Base-by-base conservation (phyloP, 805 yeast genomes). In the Metschnikowia picachoensis region DNA sequence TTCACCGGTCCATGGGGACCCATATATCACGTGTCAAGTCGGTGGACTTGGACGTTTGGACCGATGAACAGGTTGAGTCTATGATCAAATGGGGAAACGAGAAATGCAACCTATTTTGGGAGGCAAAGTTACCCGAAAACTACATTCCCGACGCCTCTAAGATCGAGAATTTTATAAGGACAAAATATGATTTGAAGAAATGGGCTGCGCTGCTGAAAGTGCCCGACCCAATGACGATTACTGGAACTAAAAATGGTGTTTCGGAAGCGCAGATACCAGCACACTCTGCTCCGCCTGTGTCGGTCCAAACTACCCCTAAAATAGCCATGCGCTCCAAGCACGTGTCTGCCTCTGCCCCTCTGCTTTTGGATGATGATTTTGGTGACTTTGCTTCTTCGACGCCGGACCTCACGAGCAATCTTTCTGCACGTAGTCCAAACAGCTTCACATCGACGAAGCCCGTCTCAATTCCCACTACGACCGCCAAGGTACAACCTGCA, bases 11-110 rank as follows among this genome's bases (percentile, higher is more conserved):
- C 42, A 82, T 92, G 84, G 98, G 99, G 1, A 91, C 97, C 0
- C 99, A 92, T 67, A 89, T 92, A 39, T 84, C 95, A 28, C 78
- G 88, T 60, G 98, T 94, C 41, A 88, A 94, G 61, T 85, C 95
- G 6, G 95, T 92, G 33, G 98, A 94, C 68, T 74, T 92, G 59
- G 98, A 92, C 62, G 85, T 95, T 1, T 92, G 99, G 99, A 87
- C 94, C 6, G 96, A 90, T 57, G 96, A 87, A 59, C 97, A 94
- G 64, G 79, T 89, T 29, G 82, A 77, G 49, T 80, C 79, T 51
- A 82, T 94, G 85, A 82, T 88, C 29, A 71, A 78, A 56, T 87
- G 96, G 95, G 96, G 96, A 2, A 92, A 92, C 61, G 76, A 69
- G 36, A 74, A 77, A 62, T 94, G 95, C 27, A 94, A 94, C 62